Percentiles rank a stretch among this genome's conserved stretches.
Evolutionary conservation across 768 basidiomycete species (phyloP).

Genomic region (Glaciozyma antarctica): DNA sequence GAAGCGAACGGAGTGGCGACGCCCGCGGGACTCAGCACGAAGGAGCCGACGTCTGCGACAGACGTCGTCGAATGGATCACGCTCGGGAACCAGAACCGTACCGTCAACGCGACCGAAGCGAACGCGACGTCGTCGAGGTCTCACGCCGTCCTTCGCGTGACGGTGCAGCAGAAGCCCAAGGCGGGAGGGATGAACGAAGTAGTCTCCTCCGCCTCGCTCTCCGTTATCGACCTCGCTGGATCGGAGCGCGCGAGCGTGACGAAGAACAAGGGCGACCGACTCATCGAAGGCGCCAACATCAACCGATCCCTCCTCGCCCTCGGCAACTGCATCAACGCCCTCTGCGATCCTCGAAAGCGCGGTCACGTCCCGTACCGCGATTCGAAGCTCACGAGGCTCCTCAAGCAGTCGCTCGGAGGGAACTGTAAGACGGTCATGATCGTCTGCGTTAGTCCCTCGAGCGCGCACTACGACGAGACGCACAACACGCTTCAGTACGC

Average conservation of each 20-base stretch:
- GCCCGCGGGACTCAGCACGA: slow-evolving; percentile 73
- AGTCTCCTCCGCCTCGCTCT: slow-evolving; percentile 77
- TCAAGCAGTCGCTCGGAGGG: slow-evolving; percentile 95
- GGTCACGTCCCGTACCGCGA: slow-evolving; percentile 95
- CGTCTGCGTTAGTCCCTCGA: slow-evolving; percentile 91
- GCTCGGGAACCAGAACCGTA: slow-evolving; percentile 74
- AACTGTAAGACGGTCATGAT: slow-evolving; percentile 99
- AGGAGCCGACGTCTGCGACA: slow-evolving; percentile 68
- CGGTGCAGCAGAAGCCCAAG: slow-evolving; percentile 74
- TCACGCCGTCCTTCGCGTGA: slow-evolving; percentile 93
- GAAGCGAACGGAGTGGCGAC: slow-evolving; percentile 73
- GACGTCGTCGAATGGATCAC: slow-evolving; percentile 92
- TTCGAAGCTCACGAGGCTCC: slow-evolving; percentile 91
- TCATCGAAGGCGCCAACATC: slow-evolving; percentile 98
- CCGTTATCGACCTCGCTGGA: slow-evolving; percentile 95
- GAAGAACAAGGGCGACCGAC: slow-evolving; percentile 91
- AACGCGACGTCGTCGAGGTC: slow-evolving; percentile 95
- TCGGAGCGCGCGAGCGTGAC: slow-evolving; percentile 95
- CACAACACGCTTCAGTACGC: slow-evolving; percentile 97
- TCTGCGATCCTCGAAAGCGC: slow-evolving; percentile 72
- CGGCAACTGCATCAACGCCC: slow-evolving; percentile 95
- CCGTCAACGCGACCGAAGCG: slow-evolving; percentile 88
- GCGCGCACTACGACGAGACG: slow-evolving; percentile 93
- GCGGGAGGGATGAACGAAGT: slow-evolving; percentile 60
- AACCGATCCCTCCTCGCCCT: slow-evolving; percentile 96